Evolutionary conservation across 352 stramenopile genomes (phyloP).

Genomic region (Lagenidium giganteum): DNA sequence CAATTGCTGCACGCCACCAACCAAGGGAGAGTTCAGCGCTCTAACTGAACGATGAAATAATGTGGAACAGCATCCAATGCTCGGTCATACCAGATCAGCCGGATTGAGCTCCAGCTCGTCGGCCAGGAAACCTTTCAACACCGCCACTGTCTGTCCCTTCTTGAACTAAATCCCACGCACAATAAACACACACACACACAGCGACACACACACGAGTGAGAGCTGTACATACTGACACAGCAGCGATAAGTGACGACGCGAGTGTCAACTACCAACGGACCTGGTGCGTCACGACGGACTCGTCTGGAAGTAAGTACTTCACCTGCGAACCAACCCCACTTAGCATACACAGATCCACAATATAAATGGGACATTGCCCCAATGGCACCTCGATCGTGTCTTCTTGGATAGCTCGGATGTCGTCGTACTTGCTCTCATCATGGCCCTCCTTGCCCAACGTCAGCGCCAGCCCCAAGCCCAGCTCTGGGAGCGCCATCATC

Average conservation of each 20-base stretch:
- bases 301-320: constrained; percentile 49
- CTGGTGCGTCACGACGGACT: constrained; percentile 38
- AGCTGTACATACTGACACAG: background rate
- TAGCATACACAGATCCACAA: background rate
- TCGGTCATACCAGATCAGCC: constrained; percentile 23
- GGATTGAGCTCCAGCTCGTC: constrained; percentile 41
- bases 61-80: too few relatives aligned
- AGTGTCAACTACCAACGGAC: constrained; percentile 15
- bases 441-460: constrained; percentile 3
- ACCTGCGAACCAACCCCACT: constrained; percentile 18
- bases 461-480: constrained; percentile 9
- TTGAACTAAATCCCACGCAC: constrained; percentile 38
- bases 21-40: background rate
- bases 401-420: constrained; percentile 51
- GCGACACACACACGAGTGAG: background rate
- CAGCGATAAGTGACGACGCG: too few relatives aligned
- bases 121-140: constrained; percentile 55
- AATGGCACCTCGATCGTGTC: constrained; percentile 32
- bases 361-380: background rate
- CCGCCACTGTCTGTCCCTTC: constrained; percentile 53
- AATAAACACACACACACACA: background rate
- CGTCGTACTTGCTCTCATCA: constrained; percentile 54
- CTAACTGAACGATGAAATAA: background rate
- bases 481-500: background rate
- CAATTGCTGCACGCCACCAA: constrained; percentile 23